These are phyloP conservation scores for Cryptococcus sp. DNA, from an alignment of 1,284 basidiomycete genomes.

Conservation along the genomic window DNA sequence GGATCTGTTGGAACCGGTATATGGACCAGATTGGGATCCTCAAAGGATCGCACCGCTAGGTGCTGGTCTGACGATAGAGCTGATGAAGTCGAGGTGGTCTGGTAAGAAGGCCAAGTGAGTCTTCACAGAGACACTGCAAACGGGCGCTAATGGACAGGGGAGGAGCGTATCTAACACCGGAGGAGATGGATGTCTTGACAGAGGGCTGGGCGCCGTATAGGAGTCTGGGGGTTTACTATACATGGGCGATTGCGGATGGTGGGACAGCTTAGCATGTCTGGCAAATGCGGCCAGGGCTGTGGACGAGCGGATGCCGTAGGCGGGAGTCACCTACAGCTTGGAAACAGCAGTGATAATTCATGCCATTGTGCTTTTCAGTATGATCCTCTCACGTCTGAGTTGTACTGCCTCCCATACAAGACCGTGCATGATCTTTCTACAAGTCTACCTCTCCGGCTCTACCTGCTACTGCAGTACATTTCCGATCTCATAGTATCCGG, in stretches of 20 bases:
- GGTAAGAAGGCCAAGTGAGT: conserved; percentile 77
- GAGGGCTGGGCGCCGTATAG: conserved; percentile 73
- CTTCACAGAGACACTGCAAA: conserved; percentile 2
- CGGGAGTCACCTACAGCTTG: too few species aligned
- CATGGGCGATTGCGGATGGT: conserved; percentile 44
- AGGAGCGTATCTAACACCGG: conserved; percentile 69
- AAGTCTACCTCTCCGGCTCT: too few species aligned
- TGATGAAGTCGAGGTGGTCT: conserved; percentile 61
- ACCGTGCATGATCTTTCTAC: too few species aligned
- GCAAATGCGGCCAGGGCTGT: too few species aligned
- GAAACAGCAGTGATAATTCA: too few species aligned
- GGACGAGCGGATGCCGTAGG: too few species aligned
- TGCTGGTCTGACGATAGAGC: conserved; percentile 58
- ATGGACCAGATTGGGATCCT: conserved; percentile 20
- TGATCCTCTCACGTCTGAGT: too few species aligned
- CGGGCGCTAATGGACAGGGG: conserved; percentile 47
- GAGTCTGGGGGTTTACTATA: conserved; percentile 57
- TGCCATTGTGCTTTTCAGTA: too few species aligned
- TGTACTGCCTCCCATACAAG: too few species aligned
- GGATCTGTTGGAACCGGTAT: conserved; percentile 30
- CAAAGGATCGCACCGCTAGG: conserved; percentile 53
- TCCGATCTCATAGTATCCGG: too few species aligned
- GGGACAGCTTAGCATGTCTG: too few species aligned
- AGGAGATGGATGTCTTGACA: conserved; percentile 76
- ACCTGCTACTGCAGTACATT: too few species aligned